A percentile compares a stretch with the other conserved stretches of the same genome.
These are phyloP conservation scores for Phtheirospermum japonicum DNA, from an alignment of 257 asterid genomes.

Conservation along the genomic window DNA sequence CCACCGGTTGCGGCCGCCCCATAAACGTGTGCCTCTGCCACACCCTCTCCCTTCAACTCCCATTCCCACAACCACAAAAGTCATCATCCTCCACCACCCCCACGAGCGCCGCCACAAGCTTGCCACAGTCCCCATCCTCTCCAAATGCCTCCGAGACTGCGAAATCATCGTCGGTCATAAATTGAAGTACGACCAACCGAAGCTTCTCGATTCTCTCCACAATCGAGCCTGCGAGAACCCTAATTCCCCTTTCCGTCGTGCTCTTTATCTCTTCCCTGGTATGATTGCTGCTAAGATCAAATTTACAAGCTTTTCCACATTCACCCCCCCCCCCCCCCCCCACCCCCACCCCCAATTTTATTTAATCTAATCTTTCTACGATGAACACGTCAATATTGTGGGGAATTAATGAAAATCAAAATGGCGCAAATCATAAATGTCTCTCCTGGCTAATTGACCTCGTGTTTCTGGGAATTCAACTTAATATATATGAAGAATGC, in stretches of 20 bases:
- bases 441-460: too few species aligned
- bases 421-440: too few species aligned
- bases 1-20: constrained; percentile 69
- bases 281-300: constrained; percentile 10
- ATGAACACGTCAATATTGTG: too few species aligned
- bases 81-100: constrained; percentile 87
- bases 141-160: constrained; percentile 67
- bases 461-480: neutral
- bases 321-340: too few species aligned
- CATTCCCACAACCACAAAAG: constrained; percentile 46
- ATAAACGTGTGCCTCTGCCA: constrained; percentile 70
- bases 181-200: constrained; percentile 61
- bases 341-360: too few species aligned
- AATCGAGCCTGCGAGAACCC: constrained; percentile 47
- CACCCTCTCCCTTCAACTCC: constrained; percentile 55
- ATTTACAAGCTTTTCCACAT: neutral
- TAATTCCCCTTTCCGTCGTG: constrained; percentile 37
- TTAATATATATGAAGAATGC: neutral
- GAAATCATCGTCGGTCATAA: constrained; percentile 72
- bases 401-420: too few species aligned
- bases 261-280: constrained; percentile 83
- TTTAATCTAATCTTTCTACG: too few species aligned
- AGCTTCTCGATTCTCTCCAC: constrained; percentile 63
- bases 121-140: constrained; percentile 85
- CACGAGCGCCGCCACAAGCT: constrained; percentile 98